These are phyloP conservation scores for Paecilomyces dactylethromorphus DNA, from an alignment of 2,329 filamentous ascomycete genomes.

Conservation along the genomic window DNA sequence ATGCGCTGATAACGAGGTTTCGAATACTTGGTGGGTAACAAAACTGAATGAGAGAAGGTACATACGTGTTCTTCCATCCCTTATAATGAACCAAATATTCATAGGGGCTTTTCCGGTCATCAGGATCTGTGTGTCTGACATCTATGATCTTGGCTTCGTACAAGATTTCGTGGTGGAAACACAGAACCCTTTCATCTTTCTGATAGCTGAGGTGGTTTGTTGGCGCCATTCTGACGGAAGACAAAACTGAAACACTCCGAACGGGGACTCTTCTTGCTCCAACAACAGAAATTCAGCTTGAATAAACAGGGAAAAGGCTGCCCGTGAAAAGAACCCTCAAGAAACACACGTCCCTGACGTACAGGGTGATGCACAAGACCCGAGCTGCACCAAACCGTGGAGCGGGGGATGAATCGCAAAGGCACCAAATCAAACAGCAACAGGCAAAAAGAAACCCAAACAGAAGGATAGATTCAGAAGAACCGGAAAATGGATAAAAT, in stretches of 20 bases:
- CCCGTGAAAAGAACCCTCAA: neutral
- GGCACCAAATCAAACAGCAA: neutral
- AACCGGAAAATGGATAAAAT: neutral
- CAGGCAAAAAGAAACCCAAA: neutral
- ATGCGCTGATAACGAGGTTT: neutral
- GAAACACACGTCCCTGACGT: neutral
- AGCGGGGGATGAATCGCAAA: neutral
- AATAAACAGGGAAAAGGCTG: neutral
- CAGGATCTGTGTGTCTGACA: constrained; percentile 54
- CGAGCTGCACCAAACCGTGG: neutral
- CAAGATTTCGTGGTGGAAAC: constrained; percentile 93
- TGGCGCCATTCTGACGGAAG: constrained; percentile 54
- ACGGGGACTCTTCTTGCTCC: neutral
- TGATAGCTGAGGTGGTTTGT: constrained; percentile 50
- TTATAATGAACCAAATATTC: constrained; percentile 97
- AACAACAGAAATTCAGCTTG: neutral
- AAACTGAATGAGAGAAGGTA: constrained; percentile 19
- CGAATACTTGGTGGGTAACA: neutral
- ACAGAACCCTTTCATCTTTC: constrained; percentile 87
- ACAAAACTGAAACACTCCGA: constrained; percentile 1
- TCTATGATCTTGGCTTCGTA: constrained; percentile 97
- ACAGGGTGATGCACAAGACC: neutral
- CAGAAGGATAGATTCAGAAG: neutral
- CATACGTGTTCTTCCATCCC: constrained; percentile 95
- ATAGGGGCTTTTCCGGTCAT: constrained; percentile 66